phyloP scores from a whole-genome alignment of 805 yeast genomes.

The Candida boidinii region DNA sequence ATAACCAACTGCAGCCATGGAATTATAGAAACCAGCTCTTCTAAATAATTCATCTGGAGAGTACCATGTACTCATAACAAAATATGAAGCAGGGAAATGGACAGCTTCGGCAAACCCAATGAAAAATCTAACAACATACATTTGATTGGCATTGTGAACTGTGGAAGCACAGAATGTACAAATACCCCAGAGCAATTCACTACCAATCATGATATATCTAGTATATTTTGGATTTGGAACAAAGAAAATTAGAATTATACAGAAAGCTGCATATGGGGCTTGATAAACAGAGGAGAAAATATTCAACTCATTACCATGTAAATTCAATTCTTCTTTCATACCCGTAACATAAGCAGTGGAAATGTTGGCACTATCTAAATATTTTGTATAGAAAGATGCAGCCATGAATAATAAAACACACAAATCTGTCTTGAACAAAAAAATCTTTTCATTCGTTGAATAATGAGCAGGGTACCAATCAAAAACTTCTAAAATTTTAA shows the following conservation, averaged over 20 bases:
- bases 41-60: conserved; percentile 26
- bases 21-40: conserved; percentile 26
- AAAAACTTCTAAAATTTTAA: conserved; percentile 6
- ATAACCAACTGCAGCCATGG: conserved; percentile 27
- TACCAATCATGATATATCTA: conserved; percentile 33
- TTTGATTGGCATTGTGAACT: conserved; percentile 17
- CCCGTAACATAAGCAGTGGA: conserved; percentile 62
- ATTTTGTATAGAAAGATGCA: conserved; percentile 57
- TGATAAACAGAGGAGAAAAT: conserved; percentile 36
- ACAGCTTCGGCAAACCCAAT: conserved; percentile 40
- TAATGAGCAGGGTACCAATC: conserved; percentile 26
- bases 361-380: conserved; percentile 50
- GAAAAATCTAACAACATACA: conserved; percentile 27
- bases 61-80: conserved; percentile 30
- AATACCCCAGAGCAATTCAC: conserved; percentile 37
- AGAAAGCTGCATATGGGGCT: conserved; percentile 39
- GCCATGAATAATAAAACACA: conserved; percentile 43
- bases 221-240: conserved; percentile 33
- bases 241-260: conserved; percentile 41
- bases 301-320: conserved; percentile 45
- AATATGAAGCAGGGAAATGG: conserved; percentile 41
- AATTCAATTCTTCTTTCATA: conserved; percentile 43
- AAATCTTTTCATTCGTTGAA: conserved; percentile 25
- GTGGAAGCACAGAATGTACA: conserved; percentile 30
- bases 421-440: conserved; percentile 43